These are phyloP conservation scores for Talaromyces sp. DNA, from an alignment of 2,329 filamentous ascomycete genomes.

Conservation along the genomic window DNA sequence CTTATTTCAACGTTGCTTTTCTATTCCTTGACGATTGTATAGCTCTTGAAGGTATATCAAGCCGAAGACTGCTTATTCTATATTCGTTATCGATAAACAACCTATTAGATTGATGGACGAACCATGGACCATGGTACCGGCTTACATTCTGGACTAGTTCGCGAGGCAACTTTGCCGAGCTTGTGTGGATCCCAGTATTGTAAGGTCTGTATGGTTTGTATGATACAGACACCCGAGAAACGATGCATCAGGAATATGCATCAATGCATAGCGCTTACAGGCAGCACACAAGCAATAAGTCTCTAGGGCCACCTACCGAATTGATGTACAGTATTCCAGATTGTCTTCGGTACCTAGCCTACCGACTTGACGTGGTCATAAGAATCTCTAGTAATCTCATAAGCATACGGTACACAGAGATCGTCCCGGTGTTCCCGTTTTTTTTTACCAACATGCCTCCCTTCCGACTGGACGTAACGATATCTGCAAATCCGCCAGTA, in stretches of 20 bases:
- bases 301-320: too few species aligned
- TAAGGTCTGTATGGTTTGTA: too few species aligned
- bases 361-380: not conserved
- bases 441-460: not conserved
- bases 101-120: not conserved
- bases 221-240: not conserved
- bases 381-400: too few species aligned
- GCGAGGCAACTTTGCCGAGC: not conserved
- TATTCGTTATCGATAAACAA: not conserved
- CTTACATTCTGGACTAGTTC: not conserved
- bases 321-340: too few species aligned
- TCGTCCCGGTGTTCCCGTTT: not conserved
- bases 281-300: not conserved
- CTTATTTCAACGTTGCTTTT: not conserved
- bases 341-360: too few species aligned
- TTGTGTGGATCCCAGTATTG: not conserved
- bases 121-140: not conserved
- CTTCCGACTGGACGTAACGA: not conserved
- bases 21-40: not conserved
- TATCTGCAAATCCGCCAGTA: not conserved
- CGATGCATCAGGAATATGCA: too few species aligned
- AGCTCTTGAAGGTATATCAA: not conserved
- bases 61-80: too few species aligned
- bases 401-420: not conserved
- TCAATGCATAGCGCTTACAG: not conserved